Base-by-base conservation (phyloP, 2,329 filamentous ascomycete genomes). In the Stachybotrys chlorohalonatus region DNA sequence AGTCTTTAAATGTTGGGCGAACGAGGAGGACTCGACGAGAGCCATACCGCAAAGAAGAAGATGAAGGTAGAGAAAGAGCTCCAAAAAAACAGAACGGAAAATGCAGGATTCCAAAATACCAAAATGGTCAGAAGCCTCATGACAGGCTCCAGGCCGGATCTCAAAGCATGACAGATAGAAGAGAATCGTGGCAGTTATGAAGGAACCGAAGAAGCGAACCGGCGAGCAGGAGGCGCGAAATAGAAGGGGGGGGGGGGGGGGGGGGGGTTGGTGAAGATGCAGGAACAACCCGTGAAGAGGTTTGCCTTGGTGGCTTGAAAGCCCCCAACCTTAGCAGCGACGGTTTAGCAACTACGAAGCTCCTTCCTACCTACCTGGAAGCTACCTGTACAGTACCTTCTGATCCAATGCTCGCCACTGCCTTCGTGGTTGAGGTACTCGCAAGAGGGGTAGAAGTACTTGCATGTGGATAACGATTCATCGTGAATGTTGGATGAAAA, bases 101-200 rank as follows among this genome's bases (percentile, higher is more conserved):
- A 42, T 9, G 13, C 8, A 42, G 13, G 36, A 67, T 68, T 70
- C 71, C 74, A 76, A 76, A 71, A 72, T 67, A 69, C 68, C 69
- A 70, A 74, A 71, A 71, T 63, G 68, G 60, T 17, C 30, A 13
- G 63, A 66, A 63, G 66, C 63, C 60, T 61, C 57, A 67, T 56
- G 57, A 56, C 56, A 57, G 55, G 53, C 54, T 52, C 53, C 56
- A 54, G 52, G 42, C 54, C 60, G 36, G 54, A 59, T 63, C 63
- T 70, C 72, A 72, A 71, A 69, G 65, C 72, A 75, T 75, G 64
- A 55, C 53, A 55, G 54, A 68, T 73, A 64, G 59, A 67, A 63
- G 64, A 64, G 63, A 61, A 61, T 54, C 52, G 59, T 62, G 52
- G 58, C 56, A 56, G 61, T 61, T 56, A 60, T 48, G 52, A 55